Base-by-base conservation (phyloP, 1,284 basidiomycete species). In the Ustanciosporium gigantosporum region DNA sequence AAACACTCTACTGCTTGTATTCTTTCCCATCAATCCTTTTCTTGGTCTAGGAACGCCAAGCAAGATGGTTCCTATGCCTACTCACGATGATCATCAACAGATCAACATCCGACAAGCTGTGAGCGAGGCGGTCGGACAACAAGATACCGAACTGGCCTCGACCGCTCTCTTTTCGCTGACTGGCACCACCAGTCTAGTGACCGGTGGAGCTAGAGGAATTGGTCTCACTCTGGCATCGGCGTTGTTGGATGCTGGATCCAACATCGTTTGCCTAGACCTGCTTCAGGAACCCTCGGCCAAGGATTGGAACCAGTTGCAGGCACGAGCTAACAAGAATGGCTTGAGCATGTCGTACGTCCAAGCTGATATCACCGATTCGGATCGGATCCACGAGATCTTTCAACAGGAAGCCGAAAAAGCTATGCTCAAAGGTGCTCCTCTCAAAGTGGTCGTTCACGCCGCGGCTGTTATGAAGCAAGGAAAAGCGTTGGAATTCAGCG, bases 211-310 rank as follows among this genome's bases (percentile, higher is more conserved):
- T 65, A 82, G 89, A 31, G 89, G 89, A 0, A 82, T 91, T 6
- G 89, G 90, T 44, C 82, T 91, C 24, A 88, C 89, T 78, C 86
- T 88, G 83, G 88, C 88, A 17, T 81, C 88, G 46, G 84, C 86
- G 3, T 79, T 89, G 22, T 82, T 85, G 32, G 89, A 91, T 79
- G 85, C 85, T 3, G 89, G 88, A 29, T 87, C 88, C 2, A 81
- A 86, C 1, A 84, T 91, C 1, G 88, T 88, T 73, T 88, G 86
- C 70, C 78, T 90, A 25, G 90, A 91, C 76, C 79, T 90, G 3
- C 83, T 87, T 2, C 66, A 80, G 32, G 77, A 80, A 36, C 87
- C 90, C 0, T 81, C 82, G 1, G 87, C 24, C 2, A 14, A 25
- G 2, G 52, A 88, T 66, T 91, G 87, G 83, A 62, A 76, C 43